phyloP scores from a whole-genome alignment of 306 rosid species.

The Chamaecrista fasciculata region DNA sequence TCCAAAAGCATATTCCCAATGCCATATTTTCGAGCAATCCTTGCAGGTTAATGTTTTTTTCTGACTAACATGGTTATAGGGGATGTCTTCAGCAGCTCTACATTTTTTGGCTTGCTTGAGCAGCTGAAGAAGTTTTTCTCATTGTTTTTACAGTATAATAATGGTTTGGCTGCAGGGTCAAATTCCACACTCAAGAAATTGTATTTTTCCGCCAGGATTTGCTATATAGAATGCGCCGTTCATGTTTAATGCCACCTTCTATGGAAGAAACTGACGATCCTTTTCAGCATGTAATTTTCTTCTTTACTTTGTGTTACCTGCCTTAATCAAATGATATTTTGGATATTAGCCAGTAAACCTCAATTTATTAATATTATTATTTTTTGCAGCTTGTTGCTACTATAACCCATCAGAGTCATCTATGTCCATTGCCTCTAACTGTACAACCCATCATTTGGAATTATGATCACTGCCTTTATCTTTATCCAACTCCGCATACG shows the following conservation, averaged over 20 bases:
- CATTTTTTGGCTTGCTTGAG: slow-evolving; percentile 14
- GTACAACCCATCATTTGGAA: slow-evolving; percentile 92
- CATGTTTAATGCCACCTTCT: slow-evolving; percentile 85
- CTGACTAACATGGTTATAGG: slow-evolving; percentile 14
- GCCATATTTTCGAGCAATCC: slow-evolving; percentile 91
- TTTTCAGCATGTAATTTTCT: slow-evolving; percentile 72
- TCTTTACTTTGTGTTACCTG: slow-evolving; percentile 15
- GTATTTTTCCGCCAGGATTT: slow-evolving; percentile 86
- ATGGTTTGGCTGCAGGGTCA: slow-evolving; percentile 60
- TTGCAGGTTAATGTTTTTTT: slow-evolving; percentile 66
- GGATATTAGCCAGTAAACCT: slow-evolving; percentile 24
- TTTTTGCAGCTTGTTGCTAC: slow-evolving; percentile 91
- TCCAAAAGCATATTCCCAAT: slow-evolving; percentile 68
- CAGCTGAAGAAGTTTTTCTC: slow-evolving; percentile 14
- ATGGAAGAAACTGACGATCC: slow-evolving; percentile 77
- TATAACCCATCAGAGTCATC: slow-evolving; percentile 96
- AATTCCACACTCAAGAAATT: slow-evolving; percentile 76
- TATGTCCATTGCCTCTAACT: slow-evolving; percentile 78
- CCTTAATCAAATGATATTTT: slow-evolving; percentile 7
- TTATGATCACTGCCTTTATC: slow-evolving; percentile 80
- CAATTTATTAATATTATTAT: slow-evolving; percentile 30
- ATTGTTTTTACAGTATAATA: slow-evolving; percentile 23
- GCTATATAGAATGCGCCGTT: slow-evolving; percentile 83
- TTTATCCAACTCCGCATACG: slow-evolving; percentile 93
- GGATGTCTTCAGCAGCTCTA: slow-evolving; percentile 11